Conservation (phyloP, 23 red algal genomes). For the Gracilariopsis chorda region DNA sequence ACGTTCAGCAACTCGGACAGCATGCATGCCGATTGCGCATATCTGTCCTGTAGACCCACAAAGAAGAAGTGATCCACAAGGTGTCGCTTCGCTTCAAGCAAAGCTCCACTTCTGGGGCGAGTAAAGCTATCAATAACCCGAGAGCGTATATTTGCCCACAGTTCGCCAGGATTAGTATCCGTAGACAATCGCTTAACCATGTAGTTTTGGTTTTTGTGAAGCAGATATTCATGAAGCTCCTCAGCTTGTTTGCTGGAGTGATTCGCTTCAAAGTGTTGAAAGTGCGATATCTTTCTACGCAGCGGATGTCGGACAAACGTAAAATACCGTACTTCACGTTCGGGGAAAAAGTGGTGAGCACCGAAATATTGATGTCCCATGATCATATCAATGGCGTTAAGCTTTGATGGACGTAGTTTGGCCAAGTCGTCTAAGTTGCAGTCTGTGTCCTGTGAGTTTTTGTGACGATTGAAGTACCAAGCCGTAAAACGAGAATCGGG, state of each 20-base stretch:
- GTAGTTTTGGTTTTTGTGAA: conserved; percentile 59
- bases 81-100: conserved; percentile 20
- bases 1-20: conserved; percentile 42
- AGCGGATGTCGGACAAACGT: conserved; percentile 75
- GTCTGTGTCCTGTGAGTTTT: neutral
- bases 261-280: conserved; percentile 65
- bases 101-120: conserved; percentile 11
- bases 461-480: conserved; percentile 48
- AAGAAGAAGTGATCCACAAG: conserved; percentile 60
- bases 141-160: conserved; percentile 23
- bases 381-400: conserved; percentile 41
- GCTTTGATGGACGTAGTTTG: neutral
- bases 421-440: conserved; percentile 56
- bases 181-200: conserved; percentile 74
- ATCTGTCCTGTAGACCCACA: conserved; percentile 64
- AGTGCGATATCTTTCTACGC: conserved; percentile 60
- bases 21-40: conserved; percentile 55
- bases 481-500: conserved; percentile 14
- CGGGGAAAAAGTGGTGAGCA: conserved; percentile 46
- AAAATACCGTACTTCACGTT: conserved; percentile 36
- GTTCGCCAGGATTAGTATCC: neutral
- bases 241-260: neutral
- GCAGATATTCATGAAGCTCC: conserved; percentile 37
- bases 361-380: conserved; percentile 68
- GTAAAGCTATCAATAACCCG: conserved; percentile 28